Conservation (phyloP, 768 basidiomycete genomes). For the Rhodotorula sphaerocarpa region DNA sequence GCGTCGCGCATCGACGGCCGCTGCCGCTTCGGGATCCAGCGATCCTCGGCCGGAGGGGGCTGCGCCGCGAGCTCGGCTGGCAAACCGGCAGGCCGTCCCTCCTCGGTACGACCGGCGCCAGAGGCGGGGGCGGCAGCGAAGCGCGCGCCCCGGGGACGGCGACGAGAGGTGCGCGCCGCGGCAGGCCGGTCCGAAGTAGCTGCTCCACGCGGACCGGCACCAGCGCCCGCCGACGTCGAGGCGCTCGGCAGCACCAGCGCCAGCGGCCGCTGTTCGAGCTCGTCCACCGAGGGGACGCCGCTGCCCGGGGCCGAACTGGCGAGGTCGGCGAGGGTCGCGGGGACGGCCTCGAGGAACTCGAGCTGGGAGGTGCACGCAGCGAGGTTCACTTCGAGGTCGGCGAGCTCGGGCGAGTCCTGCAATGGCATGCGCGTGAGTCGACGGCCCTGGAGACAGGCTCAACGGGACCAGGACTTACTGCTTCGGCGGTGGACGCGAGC, state of each 20-base stretch:
- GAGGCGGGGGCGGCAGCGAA: neutral
- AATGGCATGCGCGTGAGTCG: neutral
- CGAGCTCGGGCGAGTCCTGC: conserved; percentile 45
- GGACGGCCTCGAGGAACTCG: conserved; percentile 41
- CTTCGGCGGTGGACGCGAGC: conserved; percentile 42
- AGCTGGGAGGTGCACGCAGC: conserved; percentile 40
- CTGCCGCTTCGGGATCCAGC: conserved; percentile 39
- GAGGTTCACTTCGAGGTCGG: conserved; percentile 45
- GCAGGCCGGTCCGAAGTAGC: neutral
- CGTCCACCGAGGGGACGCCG: conserved; percentile 24
- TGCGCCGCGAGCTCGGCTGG: conserved; percentile 9
- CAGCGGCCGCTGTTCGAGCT: conserved; percentile 39
- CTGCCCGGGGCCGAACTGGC: neutral
- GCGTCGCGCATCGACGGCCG: conserved; percentile 32
- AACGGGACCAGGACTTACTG: conserved; percentile 35
- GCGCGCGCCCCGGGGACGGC: conserved; percentile 28
- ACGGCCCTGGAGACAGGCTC: no score
- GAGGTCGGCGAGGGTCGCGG: conserved; percentile 20
- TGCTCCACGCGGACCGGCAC: no score
- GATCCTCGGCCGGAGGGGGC: conserved; percentile 11
- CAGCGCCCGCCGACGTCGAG: neutral
- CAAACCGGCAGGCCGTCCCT: conserved; percentile 4
- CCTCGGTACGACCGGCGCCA: neutral
- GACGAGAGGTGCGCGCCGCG: conserved; percentile 18
- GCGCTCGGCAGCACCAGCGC: conserved; percentile 29